Conservation (phyloP, 805 yeast species). For the Cyberlindnera euphorbiae region DNA sequence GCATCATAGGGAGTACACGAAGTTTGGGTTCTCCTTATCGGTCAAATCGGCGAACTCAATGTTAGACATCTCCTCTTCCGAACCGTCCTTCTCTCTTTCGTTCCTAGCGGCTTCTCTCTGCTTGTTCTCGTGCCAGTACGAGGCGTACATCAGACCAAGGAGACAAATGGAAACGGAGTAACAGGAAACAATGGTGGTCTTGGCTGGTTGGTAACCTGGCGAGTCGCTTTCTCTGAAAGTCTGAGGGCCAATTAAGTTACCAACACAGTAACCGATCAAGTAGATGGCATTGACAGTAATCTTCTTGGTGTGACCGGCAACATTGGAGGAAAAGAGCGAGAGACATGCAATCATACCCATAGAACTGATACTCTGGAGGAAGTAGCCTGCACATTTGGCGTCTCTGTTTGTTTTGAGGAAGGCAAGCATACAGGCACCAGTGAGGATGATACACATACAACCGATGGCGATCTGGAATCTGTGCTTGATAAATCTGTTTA, state of each 20-base stretch:
- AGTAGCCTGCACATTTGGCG: slow-evolving; percentile 23
- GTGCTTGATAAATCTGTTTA: slow-evolving; percentile 19
- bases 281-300: slow-evolving; percentile 51
- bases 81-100: not conserved
- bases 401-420: slow-evolving; percentile 29
- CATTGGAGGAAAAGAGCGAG: slow-evolving; percentile 38
- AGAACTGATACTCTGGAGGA: slow-evolving; percentile 31
- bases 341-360: slow-evolving; percentile 31
- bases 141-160: not conserved
- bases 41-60: not conserved
- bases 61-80: not conserved
- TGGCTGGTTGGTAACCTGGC: slow-evolving; percentile 45
- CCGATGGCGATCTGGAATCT: slow-evolving; percentile 21
- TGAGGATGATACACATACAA: slow-evolving; percentile 19
- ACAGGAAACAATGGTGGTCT: slow-evolving; percentile 7
- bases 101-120: slow-evolving; percentile 26
- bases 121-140: slow-evolving; percentile 28
- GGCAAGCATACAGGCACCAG: slow-evolving; percentile 30
- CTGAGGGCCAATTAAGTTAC: slow-evolving; percentile 70
- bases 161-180: slow-evolving; percentile 5
- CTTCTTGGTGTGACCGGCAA: slow-evolving; percentile 71
- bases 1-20: not conserved
- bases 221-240: slow-evolving; percentile 53
- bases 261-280: slow-evolving; percentile 60
- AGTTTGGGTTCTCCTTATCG: not conserved